These are phyloP conservation scores for Myochromella boudieri DNA, from an alignment of 768 basidiomycete species.

Conservation along the genomic window DNA sequence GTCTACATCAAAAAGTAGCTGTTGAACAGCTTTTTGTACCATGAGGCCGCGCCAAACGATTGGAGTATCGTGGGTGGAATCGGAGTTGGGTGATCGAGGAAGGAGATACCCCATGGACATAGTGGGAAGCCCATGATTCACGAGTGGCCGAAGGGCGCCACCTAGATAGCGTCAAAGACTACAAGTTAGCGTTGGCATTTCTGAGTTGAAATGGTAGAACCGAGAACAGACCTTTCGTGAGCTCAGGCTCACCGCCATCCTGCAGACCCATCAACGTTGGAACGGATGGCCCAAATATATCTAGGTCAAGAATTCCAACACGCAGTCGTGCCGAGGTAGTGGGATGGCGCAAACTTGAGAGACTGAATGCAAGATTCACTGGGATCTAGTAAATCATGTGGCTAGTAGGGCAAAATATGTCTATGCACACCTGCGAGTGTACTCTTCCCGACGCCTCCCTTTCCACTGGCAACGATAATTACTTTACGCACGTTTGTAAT, in stretches of 20 bases:
- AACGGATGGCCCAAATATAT: conserved; percentile 93
- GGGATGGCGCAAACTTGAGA: conserved; percentile 46
- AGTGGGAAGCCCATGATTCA: conserved; percentile 85
- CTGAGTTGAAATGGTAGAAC: not conserved
- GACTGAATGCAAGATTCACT: conserved; percentile 84
- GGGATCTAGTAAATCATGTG: not conserved
- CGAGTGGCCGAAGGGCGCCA: conserved; percentile 78
- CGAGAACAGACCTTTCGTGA: conserved; percentile 68
- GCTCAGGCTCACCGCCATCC: conserved; percentile 69
- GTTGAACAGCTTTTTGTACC: conserved; percentile 98
- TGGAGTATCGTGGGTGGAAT: conserved; percentile 66
- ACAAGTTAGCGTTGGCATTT: not conserved
- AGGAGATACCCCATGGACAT: conserved; percentile 99
- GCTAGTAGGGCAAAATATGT: not conserved
- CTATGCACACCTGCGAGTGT: conserved; percentile 75
- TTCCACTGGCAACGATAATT: conserved; percentile 86
- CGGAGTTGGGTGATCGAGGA: conserved; percentile 47
- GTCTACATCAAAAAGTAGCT: conserved; percentile 93
- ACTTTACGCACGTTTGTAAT: conserved; percentile 80
- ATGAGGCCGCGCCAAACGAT: conserved; percentile 96
- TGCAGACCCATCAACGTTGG: conserved; percentile 93
- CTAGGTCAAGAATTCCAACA: conserved; percentile 90
- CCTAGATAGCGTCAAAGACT: conserved; percentile 33
- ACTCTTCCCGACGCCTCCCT: conserved; percentile 89
- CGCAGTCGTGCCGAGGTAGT: conserved; percentile 44